Evolutionary conservation across 163 green algal genomes (phyloP), one percentile per base, ranked within the genome.

Genomic region (Chlamydomonas reinhardtii): DNA sequence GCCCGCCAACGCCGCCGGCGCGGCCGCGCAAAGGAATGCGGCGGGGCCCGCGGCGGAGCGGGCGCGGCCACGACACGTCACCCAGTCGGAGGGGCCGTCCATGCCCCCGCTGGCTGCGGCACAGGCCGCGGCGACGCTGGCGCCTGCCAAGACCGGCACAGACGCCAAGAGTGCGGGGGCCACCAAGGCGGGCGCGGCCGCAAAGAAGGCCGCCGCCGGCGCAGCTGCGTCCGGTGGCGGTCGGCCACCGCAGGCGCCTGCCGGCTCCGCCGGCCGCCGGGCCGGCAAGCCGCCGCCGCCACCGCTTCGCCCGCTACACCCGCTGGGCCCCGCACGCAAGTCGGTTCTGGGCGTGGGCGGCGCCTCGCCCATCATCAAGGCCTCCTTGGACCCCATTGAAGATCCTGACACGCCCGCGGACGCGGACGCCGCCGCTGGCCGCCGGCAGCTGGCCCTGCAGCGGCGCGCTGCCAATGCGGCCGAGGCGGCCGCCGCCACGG

Each of bases 341-440:
- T 29, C 59, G 27, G 48, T 17, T 17, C 48, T 56, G 48, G 48
- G 48, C 48, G 9, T 19, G 29, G 32, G 19, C 69, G 34, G 27
- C 24, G 77, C 65, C 15, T 77, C 79, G 0, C 68, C 79, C 14
- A n/a, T 35, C 56, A 52, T 73, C 24, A 79, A 73, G 70, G 34
- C 15, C 27, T 86, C 80, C 34, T 35, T 86, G 54, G 80, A 86
- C 56, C 80, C 80, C 1, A 86, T 86, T 43, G 80, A 86, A 39
- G 80, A 86, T 29, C 80, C 80, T 6, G 80, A 86, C 54, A 74
- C 70, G 54, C 80, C 80, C 3, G 48, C 31, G 0, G 48, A 74
- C 24, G 80, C 70, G 6, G 56, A 56, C 29, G 70, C 70, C n/a
- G 80, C 52, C 27, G 66, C 68, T 0, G 25, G 64, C 6, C 64